phyloP scores from a whole-genome alignment of 257 asterid genomes.

The Nicotiana benthamiana region DNA sequence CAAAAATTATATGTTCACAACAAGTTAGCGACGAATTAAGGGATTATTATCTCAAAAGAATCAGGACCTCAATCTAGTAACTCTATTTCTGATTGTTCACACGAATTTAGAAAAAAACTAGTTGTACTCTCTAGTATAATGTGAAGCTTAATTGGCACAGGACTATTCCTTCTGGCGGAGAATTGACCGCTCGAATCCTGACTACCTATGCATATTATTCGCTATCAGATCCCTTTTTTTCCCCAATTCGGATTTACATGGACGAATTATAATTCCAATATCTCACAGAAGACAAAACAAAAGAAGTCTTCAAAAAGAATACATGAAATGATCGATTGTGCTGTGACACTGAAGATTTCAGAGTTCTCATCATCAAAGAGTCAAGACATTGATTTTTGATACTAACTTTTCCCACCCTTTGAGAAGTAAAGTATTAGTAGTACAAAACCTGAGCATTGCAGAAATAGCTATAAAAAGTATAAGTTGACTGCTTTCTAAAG shows the following conservation, averaged over 20 bases:
- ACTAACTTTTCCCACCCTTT: not conserved
- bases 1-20: too few species aligned
- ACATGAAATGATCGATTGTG: not conserved
- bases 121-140: not conserved
- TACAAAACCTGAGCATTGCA: not conserved
- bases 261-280: not conserved
- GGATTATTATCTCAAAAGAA: too few species aligned
- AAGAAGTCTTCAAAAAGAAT: not conserved
- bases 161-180: not conserved
- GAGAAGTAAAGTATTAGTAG: not conserved
- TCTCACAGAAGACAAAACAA: not conserved
- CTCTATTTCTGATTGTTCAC: too few species aligned
- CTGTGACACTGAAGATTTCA: slow-evolving; percentile 10
- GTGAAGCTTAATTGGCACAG: not conserved
- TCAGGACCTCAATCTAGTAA: too few species aligned
- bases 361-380: slow-evolving; percentile 9
- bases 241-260: not conserved
- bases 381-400: not conserved
- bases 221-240: not conserved
- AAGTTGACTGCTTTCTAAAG: slow-evolving; percentile 26
- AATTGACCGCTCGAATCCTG: slow-evolving; percentile 14
- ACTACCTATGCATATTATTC: not conserved
- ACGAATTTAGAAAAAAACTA: not conserved
- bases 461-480: slow-evolving; percentile 12
- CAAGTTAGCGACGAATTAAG: too few species aligned